Percentiles rank a stretch among this genome's conserved stretches.
Evolutionary conservation across 331 rosid genomes (phyloP).

Genomic region (Phaseolus coccineus): DNA sequence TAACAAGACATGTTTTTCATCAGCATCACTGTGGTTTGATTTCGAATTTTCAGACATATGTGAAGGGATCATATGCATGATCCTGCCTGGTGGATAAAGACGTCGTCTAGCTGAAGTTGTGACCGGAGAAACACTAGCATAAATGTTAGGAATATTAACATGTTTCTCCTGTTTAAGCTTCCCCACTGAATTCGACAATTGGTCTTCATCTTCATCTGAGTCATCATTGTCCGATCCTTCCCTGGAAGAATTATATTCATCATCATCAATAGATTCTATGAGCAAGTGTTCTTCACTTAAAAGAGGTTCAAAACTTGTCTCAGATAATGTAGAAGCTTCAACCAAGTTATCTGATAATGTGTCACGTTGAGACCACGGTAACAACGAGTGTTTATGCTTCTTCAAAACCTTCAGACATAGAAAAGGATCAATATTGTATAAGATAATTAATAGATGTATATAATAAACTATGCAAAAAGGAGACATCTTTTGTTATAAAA

Average conservation of each 20-base stretch:
- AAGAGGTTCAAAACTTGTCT: neutral
- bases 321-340: neutral
- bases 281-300: neutral
- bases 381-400: neutral
- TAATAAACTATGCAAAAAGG: neutral
- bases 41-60: neutral
- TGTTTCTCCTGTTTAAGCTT: neutral
- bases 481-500: neutral
- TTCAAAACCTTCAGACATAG: neutral
- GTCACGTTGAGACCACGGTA: neutral
- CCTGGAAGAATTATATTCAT: neutral
- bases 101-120: neutral
- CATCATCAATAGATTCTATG: neutral
- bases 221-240: constrained; percentile 10
- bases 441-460: neutral
- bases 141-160: too few species aligned
- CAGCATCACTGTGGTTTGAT: neutral
- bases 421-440: neutral
- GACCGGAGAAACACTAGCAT: too few species aligned
- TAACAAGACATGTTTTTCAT: neutral
- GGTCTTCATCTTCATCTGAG: neutral
- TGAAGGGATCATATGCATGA: neutral
- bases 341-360: neutral
- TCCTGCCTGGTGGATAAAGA: neutral
- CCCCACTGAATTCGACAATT: neutral